These are phyloP conservation scores for Porphyrellus cyaneotinctus DNA, from an alignment of 768 basidiomycete species.

Conservation along the genomic window DNA sequence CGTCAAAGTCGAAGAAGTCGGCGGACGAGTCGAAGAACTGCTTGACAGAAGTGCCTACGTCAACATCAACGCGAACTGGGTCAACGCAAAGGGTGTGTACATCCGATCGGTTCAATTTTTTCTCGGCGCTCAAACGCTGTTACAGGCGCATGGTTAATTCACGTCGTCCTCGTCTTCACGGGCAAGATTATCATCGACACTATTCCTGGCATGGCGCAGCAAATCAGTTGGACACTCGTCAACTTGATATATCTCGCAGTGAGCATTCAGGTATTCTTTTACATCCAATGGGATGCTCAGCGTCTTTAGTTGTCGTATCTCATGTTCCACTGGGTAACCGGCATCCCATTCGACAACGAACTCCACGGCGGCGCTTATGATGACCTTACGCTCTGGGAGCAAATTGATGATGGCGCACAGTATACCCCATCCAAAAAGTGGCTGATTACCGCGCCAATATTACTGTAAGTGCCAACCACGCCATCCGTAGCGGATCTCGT, in stretches of 20 bases:
- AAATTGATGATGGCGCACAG: conserved; percentile 97
- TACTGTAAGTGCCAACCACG: conserved; percentile 56
- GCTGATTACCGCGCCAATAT: conserved; percentile 85
- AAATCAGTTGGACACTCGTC: conserved; percentile 93
- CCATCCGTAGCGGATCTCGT: background rate
- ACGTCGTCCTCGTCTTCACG: conserved; percentile 84
- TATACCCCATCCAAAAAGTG: conserved; percentile 99
- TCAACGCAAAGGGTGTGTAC: conserved; percentile 77
- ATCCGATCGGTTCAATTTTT: conserved; percentile 7
- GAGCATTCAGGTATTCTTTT: conserved; percentile 26
- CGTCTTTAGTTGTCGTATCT: conserved; percentile 78
- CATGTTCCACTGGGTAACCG: conserved; percentile 98
- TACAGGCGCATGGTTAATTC: conserved; percentile 95
- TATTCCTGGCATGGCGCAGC: conserved; percentile 89
- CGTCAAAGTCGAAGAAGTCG: conserved; percentile 83
- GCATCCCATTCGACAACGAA: conserved; percentile 89
- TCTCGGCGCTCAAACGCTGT: conserved; percentile 1
- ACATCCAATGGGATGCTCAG: conserved; percentile 3
- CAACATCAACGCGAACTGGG: conserved; percentile 90
- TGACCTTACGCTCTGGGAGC: conserved; percentile 97
- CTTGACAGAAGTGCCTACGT: conserved; percentile 77
- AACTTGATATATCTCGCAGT: conserved; percentile 90
- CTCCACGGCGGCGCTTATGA: conserved; percentile 93
- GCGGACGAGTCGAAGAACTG: conserved; percentile 66
- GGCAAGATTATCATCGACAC: conserved; percentile 94